Evolutionary conservation across 208 protist species (phyloP), one percentile per base, ranked within the genome.

Genomic region (Herpetomonas samuelpessoai): DNA sequence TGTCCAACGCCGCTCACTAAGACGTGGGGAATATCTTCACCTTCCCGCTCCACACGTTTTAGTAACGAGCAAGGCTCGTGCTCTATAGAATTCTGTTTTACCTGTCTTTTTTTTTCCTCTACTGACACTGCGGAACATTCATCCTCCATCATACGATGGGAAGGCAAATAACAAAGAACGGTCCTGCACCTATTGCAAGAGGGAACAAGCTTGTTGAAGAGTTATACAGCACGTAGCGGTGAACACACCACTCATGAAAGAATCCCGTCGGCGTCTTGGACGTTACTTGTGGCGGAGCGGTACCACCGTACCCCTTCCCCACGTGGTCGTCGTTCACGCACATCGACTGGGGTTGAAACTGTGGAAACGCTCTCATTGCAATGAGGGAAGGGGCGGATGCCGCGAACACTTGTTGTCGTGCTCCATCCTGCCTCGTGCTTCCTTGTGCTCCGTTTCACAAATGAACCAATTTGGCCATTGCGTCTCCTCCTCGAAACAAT

Each of bases 1-100:
- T 99, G 45, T 96, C 91, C 73, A 97, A 95, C 68, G 57, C 71
- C 27, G 66, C 62, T 26, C 76, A 67, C 41, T 82, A 65, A 64
- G 18, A 10, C n/a, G 26, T 3, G 26, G 22, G 7, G 18, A 51
- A 9, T 9, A 60, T 19, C 10, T 21, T 51, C 22, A 27, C 22
- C 22, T 14, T 14, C 35, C 35, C 35, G 9, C 35, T 41, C 35
- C 35, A 6, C 35, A 6, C 35, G 6, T 26, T 51, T 4, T n/a
- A 22, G 35, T 38, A 16, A 44, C 21, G 35, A 9, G 56, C 44
- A 10, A 38, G 41, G 41, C 51, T 41, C 19, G 48, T 50, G 12
- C 56, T 50, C 44, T 61, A 41, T 41, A 41, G 35, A 41, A 41
- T 41, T 18, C 35, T 41, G 9, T 41, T 6, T 41, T 41, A n/a